Base-by-base conservation (phyloP, 2,329 filamentous ascomycete species). In the Blastomyces silverae region DNA sequence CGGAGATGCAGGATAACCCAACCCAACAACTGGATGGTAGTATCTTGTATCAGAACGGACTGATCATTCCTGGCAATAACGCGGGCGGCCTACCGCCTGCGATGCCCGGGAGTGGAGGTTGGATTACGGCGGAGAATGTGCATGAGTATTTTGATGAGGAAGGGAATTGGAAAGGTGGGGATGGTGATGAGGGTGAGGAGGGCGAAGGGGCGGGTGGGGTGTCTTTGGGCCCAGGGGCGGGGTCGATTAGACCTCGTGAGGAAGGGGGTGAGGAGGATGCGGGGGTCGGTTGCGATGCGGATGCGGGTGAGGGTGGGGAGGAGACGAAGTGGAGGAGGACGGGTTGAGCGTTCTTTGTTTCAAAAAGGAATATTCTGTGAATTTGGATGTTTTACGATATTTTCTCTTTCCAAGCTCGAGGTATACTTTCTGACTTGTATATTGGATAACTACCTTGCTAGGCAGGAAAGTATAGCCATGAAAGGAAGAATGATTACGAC, bases 41-140 rank as follows among this genome's bases (percentile, higher is more conserved):
- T 62, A 63, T 67, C 11, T 66, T 79, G n/a, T 74, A 76, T 61
- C 74, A 75, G 67, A 69, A 75, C 53, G 77, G 78, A 8, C 66
- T 79, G 63, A 72, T 76, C 17, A 69, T 73, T 20, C 73, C 74
- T 20, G 76, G 76, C 13, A 72, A 71, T 48, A 69, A 62, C 46
- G 71, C 74, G 56, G 76, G 77, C 1, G 78, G 75, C 3, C 64
- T 82, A 55, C 80, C 80, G 39, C 79, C 80, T 44, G 77, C 80
- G 3, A 75, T 82, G 70, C 78, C 77, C 46, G 79, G 80, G 20
- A 81, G 80, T 64, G 80, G 79, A 0, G 80, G 80, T 10, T 82
- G 80, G 80, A 81, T 97, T 73, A 97, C 93, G 20, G 89, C 90
- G 10, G 93, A 96, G 64, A 97, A 97, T 71, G 87, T 96, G 74